Evolutionary conservation across 768 basidiomycete genomes (phyloP), one percentile per base, ranked within the genome.

Genomic region (Boletus rex-veris): DNA sequence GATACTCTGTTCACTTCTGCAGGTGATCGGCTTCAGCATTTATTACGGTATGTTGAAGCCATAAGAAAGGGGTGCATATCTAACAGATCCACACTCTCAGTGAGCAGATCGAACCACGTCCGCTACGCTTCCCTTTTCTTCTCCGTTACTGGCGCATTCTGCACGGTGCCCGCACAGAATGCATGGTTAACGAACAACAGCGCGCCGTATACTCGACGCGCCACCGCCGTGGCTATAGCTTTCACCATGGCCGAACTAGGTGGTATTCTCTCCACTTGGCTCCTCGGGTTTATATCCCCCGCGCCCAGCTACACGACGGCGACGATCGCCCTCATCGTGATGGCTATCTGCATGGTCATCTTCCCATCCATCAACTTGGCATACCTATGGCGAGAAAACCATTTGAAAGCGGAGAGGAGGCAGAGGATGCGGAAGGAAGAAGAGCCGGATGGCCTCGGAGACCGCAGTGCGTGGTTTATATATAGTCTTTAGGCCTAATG

Each of bases 111-210:
- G 2, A 56, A 58, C n/a, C 65, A 69, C 14, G 62, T 78, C 31
- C 77, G 77, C 54, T 86, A 86, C 50, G 78, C 72, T 9, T 78
- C 79, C 15, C 70, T 86, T 3, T 84, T 83, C 72, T 71, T 85
- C 44, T 75, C 76, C 5, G 74, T 84, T 21, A 66, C 78, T 0
- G 81, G 83, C 18, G 71, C 77, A 0, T 84, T 83, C 65, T 45
- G 51, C n/a, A 64, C 74, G 1, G 80, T 77, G 2, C 82, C 84
- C 0, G 71, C 82, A 0, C 62, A 82, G n/a, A 75, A 74, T 2
- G 77, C 84, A 0, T 86, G 85, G 85, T 69, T 75, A 46, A 75
- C 82, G 15, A 85, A 86, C 67, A 86, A 86, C 66, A 74, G 80
- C 5, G 71, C 79, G 6, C 84, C 84, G 0, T 76, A 83, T 55